Percentiles rank a stretch among this genome's conserved stretches.
Evolutionary conservation across 352 stramenopile species (phyloP).

Genomic region (Phytophthora sansomeana): DNA sequence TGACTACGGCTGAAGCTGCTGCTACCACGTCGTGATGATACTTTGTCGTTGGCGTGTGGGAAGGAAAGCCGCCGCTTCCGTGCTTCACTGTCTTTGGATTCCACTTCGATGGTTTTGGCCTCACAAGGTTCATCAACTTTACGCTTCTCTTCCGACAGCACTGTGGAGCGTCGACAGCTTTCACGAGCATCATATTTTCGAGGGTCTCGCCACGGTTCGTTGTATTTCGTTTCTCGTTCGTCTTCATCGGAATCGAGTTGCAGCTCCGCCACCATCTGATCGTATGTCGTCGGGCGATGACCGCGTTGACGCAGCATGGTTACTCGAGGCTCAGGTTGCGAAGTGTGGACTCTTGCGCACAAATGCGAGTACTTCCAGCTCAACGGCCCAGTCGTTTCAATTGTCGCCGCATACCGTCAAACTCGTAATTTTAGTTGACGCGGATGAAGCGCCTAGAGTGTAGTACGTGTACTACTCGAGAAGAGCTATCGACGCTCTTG

Average conservation of each 20-base stretch:
- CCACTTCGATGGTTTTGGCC: neutral
- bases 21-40: constrained; percentile 15
- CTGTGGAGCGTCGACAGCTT: constrained; percentile 4
- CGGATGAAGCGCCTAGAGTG: no score
- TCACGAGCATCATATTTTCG: constrained; percentile 2
- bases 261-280: constrained; percentile 42
- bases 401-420: neutral
- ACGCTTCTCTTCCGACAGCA: constrained; percentile 1
- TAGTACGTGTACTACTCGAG: no score
- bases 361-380: neutral
- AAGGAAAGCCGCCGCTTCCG: constrained; percentile 7
- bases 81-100: constrained; percentile 10
- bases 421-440: constrained; percentile 9
- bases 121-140: constrained; percentile 12
- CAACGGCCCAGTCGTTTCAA: constrained; percentile 12
- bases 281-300: constrained; percentile 32
- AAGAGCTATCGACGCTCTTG: no score
- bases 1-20: constrained; percentile 24
- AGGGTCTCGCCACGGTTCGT: neutral
- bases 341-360: constrained; percentile 3
- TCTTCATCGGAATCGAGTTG: constrained; percentile 36
- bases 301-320: constrained; percentile 12
- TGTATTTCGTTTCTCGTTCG: constrained; percentile 13
- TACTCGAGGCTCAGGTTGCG: neutral
- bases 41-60: constrained; percentile 6